phyloP scores from a whole-genome alignment of 106 monocot species.

The Acorus calamus region DNA sequence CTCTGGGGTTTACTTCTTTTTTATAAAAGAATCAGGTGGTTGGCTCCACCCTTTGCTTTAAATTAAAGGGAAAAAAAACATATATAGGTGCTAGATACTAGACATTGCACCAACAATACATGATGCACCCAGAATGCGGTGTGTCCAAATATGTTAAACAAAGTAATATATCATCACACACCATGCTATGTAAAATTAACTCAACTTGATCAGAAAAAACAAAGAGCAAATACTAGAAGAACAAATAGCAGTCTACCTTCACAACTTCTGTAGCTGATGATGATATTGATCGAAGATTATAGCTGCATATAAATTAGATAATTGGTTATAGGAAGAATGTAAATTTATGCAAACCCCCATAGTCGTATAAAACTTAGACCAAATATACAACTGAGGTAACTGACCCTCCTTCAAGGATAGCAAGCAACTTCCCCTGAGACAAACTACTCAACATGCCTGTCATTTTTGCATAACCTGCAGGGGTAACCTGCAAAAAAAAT shows the following conservation, averaged over 20 bases:
- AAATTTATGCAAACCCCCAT: background rate
- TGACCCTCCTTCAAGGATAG: slow-evolving; percentile 93
- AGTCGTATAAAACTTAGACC: slow-evolving; percentile 2
- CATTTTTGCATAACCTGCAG: slow-evolving; percentile 86
- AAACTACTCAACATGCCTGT: slow-evolving; percentile 65
- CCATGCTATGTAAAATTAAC: too few species aligned
- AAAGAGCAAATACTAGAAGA: background rate
- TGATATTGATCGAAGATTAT: slow-evolving; percentile 89
- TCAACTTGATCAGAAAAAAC: background rate
- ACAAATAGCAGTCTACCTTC: slow-evolving; percentile 40
- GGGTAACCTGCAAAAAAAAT: slow-evolving; percentile 56
- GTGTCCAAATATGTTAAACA: too few species aligned
- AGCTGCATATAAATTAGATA: slow-evolving; percentile 31
- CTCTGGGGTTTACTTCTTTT: too few species aligned
- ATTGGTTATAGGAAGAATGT: background rate
- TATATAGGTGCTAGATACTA: too few species aligned
- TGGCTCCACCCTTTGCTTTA: too few species aligned
- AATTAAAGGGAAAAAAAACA: too few species aligned
- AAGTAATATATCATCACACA: too few species aligned
- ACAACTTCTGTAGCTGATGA: slow-evolving; percentile 81
- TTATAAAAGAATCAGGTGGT: too few species aligned
- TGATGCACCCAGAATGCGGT: too few species aligned
- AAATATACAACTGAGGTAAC: slow-evolving; percentile 3
- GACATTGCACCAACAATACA: too few species aligned
- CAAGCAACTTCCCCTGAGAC: slow-evolving; percentile 63